Evolutionary conservation across 768 basidiomycete species (phyloP).

Genomic region (Lactifluus subvellereus): DNA sequence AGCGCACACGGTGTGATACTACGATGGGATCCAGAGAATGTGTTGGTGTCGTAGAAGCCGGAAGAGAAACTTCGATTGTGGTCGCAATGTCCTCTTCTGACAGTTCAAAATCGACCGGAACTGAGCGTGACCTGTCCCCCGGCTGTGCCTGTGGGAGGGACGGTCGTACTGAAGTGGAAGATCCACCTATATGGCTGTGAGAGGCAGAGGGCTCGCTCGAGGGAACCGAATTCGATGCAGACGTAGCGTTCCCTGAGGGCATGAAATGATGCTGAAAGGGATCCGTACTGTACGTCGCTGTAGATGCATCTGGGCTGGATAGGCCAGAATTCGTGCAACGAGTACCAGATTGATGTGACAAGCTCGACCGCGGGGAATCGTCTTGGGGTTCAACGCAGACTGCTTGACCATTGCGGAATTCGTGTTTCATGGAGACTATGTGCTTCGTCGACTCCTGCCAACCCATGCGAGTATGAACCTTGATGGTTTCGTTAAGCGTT

Average conservation of each 20-base stretch:
- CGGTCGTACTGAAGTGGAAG: constrained; percentile 3
- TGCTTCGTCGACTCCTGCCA: constrained; percentile 55
- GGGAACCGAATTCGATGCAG: neutral
- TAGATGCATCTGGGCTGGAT: constrained; percentile 17
- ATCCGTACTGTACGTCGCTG: neutral
- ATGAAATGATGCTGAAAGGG: neutral
- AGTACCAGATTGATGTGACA: constrained; percentile 15
- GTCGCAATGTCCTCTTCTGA: constrained; percentile 50
- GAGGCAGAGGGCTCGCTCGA: neutral
- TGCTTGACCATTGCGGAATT: constrained; percentile 56
- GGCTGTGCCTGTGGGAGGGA: neutral
- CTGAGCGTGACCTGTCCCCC: neutral
- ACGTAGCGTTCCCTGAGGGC: neutral
- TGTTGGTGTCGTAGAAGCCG: constrained; percentile 57
- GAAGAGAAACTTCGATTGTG: constrained; percentile 54
- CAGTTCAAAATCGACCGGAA: constrained; percentile 26
- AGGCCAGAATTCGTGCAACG: constrained; percentile 4
- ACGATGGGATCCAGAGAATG: constrained; percentile 71
- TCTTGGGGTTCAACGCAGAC: constrained; percentile 30
- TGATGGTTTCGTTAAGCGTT: constrained; percentile 68
- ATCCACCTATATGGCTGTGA: constrained; percentile 1
- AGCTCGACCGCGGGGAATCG: constrained; percentile 27
- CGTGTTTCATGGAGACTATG: constrained; percentile 60
- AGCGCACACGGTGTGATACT: constrained; percentile 73
- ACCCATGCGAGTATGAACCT: constrained; percentile 49